Base-by-base conservation (phyloP, 2,329 filamentous ascomycete genomes). In the Saccharata proteae region DNA sequence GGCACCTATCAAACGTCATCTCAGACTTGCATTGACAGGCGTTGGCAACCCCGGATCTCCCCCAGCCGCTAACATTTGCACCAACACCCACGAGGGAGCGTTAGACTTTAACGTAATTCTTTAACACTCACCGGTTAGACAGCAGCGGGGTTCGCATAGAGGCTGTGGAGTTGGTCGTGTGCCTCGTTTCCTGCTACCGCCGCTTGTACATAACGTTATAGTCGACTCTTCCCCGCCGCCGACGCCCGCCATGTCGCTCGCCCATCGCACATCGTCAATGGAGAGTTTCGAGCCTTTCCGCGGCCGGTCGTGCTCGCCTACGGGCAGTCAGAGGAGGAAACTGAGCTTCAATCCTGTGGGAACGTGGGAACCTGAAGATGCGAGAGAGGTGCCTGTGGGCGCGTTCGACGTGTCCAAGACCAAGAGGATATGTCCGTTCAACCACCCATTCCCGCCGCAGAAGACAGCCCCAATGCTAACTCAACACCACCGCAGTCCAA, bases 391-490 rank as follows among this genome's bases (percentile, higher is more conserved):
- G 40, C 53, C 59, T 6, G 49, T 61, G 11, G 56, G 53, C 30
- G 67, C 68, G 2, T 71, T 68, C 42, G 68, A 76, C 47, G 65
- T 74, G 17, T 59, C 61, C 38, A 63, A 59, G 35, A 52, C 57
- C 36, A 71, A 63, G 46, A 55, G 70, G 40, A 60, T 72, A 37
- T 42, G 67, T 71, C 51, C 48, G 64, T 52, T 22, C 26, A 6
- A 5, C 2, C 15, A 12, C 4, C 6, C 10, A 11, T 21, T 6
- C 11, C 11, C 10, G n/a, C n/a, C 16, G 27, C 16, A 20, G 10
- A 20, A 10, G 29, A n/a, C n/a, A n/a, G n/a, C n/a, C n/a, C 10
- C n/a, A 16, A 11, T 32, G 37, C 44, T 52, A 35, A 52, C 28
- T 35, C 23, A 35, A 27, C 3, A 22, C 14, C 5, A 22, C 8